These are phyloP conservation scores for Plasmodium gonderi DNA, from an alignment of 169 alveolate species.

Conservation along the genomic window DNA sequence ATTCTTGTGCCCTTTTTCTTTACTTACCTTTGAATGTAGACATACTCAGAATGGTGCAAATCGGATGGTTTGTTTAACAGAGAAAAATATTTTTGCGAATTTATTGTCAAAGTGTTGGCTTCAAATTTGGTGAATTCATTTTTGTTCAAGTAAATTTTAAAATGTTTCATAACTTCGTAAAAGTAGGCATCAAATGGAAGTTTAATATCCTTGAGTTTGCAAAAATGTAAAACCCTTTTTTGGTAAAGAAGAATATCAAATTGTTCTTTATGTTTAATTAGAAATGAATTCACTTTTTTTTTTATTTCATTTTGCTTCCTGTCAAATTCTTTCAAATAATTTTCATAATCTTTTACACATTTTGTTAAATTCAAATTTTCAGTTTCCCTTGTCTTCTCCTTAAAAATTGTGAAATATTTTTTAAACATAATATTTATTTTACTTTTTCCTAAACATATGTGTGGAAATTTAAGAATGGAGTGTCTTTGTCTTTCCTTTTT, in stretches of 20 bases:
- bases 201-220: neutral
- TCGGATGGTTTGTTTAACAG: slow-evolving; percentile 45
- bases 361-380: slow-evolving; percentile 49
- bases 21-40: slow-evolving; percentile 6
- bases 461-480: slow-evolving; percentile 8
- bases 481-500: neutral
- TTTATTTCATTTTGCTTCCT: slow-evolving; percentile 12
- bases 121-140: neutral
- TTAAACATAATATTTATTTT: slow-evolving; percentile 47
- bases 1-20: neutral
- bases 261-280: neutral
- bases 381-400: slow-evolving; percentile 67
- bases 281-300: slow-evolving; percentile 8
- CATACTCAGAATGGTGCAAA: neutral
- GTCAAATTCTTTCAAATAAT: slow-evolving; percentile 21
- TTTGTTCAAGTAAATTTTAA: neutral
- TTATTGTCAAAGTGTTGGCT: neutral
- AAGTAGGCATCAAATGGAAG: slow-evolving; percentile 53
- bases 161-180: slow-evolving; percentile 14
- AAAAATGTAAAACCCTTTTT: neutral
- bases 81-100: slow-evolving; percentile 3
- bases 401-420: slow-evolving; percentile 46
- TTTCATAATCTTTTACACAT: slow-evolving; percentile 13
- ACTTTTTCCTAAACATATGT: slow-evolving; percentile 28
- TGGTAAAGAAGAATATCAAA: slow-evolving; percentile 11